Evolutionary conservation across 2,329 filamentous ascomycete species (phyloP).

Genomic region (Hypoxylon sp.): DNA sequence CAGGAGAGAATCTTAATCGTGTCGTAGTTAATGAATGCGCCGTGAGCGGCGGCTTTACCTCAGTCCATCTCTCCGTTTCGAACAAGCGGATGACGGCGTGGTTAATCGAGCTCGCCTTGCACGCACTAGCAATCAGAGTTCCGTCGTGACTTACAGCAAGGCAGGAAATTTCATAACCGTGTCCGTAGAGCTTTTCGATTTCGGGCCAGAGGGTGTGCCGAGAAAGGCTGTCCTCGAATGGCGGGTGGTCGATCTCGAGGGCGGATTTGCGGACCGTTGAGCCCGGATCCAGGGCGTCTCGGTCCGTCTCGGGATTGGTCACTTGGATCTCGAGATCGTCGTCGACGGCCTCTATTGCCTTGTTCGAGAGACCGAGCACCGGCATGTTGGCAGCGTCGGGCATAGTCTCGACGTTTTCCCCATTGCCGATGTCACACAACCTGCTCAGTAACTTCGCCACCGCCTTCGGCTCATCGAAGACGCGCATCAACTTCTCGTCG

Average conservation of each 20-base stretch:
- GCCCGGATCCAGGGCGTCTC: conserved; percentile 69
- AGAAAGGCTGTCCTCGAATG: conserved; percentile 89
- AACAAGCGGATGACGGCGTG: conserved; percentile 95
- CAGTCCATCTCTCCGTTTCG: conserved; percentile 88
- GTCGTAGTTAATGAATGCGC: conserved; percentile 91
- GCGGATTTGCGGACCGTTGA: conserved; percentile 71
- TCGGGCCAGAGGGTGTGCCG: conserved; percentile 96
- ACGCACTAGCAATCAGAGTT: conserved; percentile 86
- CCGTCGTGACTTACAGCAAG: conserved; percentile 84
- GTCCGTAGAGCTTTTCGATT: conserved; percentile 95
- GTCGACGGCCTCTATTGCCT: conserved; percentile 78
- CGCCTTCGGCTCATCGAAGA: conserved; percentile 90
- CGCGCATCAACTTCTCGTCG: conserved; percentile 97
- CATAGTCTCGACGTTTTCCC: conserved; percentile 63
- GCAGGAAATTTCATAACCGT: conserved; percentile 96
- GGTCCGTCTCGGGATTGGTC: conserved; percentile 64
- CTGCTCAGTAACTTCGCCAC: conserved; percentile 81
- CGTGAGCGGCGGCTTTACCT: conserved; percentile 85
- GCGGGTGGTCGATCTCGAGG: conserved; percentile 79
- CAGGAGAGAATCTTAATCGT: conserved; percentile 81
- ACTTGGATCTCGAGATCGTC: conserved; percentile 55
- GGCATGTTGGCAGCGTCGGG: conserved; percentile 95
- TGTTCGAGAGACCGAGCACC: conserved; percentile 95
- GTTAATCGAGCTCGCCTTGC: conserved; percentile 91
- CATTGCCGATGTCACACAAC: conserved; percentile 72